Conservation (phyloP, 2,329 filamentous ascomycete species). For the Colletotrichum viniferum region DNA sequence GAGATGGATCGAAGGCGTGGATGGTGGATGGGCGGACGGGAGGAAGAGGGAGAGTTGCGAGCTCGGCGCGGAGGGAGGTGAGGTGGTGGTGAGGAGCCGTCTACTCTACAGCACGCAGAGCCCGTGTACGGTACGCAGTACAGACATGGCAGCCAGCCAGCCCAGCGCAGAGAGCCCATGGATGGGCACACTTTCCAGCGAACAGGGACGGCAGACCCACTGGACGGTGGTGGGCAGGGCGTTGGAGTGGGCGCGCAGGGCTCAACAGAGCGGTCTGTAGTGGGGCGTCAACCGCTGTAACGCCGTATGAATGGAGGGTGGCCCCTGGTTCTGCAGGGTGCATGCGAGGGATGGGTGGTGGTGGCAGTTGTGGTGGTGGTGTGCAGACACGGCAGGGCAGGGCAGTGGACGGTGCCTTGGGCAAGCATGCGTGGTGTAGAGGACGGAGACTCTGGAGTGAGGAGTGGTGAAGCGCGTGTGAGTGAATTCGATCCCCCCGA, state of each 20-base stretch:
- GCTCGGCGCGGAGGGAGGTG: neutral
- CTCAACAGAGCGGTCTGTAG: neutral
- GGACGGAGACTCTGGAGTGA: neutral
- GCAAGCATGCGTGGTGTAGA: neutral
- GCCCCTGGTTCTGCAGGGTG: neutral
- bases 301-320: neutral
- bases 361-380: neutral
- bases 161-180: neutral
- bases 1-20: neutral
- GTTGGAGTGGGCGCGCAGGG: neutral
- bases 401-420: neutral
- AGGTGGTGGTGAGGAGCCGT: neutral
- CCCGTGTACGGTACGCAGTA: too few species aligned
- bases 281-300: neutral
- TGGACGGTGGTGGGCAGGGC: neutral
- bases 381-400: neutral
- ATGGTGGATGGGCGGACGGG: neutral
- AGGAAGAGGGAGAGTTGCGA: neutral
- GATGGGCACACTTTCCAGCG: neutral
- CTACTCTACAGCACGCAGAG: neutral
- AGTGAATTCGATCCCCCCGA: neutral
- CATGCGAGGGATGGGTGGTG: neutral
- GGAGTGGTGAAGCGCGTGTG: neutral
- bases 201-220: neutral
- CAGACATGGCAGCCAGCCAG: neutral